phyloP scores from a whole-genome alignment of 352 stramenopile genomes.

The Thraustochytrium sp. region DNA sequence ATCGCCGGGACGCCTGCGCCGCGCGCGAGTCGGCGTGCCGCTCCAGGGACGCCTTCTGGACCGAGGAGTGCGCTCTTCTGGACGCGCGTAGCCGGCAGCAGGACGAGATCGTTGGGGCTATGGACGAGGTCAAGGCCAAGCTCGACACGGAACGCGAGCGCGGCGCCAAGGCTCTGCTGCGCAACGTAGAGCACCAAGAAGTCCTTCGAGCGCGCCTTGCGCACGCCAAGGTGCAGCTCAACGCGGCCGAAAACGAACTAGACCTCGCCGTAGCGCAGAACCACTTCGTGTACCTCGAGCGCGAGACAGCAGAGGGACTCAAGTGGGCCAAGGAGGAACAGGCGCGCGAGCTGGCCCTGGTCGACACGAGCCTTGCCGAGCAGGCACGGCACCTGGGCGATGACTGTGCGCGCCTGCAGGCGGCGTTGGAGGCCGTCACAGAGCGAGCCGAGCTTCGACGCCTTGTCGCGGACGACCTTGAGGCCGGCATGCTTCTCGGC shows the following conservation, averaged over 20 bases:
- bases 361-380: neutral
- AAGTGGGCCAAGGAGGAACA: neutral
- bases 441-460: neutral
- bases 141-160: neutral
- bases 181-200: conserved; percentile 18
- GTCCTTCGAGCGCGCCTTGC: neutral
- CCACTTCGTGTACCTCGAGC: neutral
- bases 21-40: neutral
- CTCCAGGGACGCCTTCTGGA: neutral
- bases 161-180: neutral
- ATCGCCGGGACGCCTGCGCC: neutral
- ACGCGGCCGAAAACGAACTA: neutral
- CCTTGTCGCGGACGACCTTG: neutral
- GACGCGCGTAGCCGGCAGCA: neutral
- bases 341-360: neutral
- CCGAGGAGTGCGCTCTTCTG: neutral
- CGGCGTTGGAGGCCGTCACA: neutral
- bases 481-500: neutral
- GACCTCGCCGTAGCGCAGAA: neutral
- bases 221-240: neutral
- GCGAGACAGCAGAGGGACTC: neutral
- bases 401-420: neutral
- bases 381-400: neutral
- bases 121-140: neutral
- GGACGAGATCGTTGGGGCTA: neutral